These are phyloP conservation scores for Bruguiera hainesii DNA, from an alignment of 441 rosid genomes.

Conservation along the genomic window DNA sequence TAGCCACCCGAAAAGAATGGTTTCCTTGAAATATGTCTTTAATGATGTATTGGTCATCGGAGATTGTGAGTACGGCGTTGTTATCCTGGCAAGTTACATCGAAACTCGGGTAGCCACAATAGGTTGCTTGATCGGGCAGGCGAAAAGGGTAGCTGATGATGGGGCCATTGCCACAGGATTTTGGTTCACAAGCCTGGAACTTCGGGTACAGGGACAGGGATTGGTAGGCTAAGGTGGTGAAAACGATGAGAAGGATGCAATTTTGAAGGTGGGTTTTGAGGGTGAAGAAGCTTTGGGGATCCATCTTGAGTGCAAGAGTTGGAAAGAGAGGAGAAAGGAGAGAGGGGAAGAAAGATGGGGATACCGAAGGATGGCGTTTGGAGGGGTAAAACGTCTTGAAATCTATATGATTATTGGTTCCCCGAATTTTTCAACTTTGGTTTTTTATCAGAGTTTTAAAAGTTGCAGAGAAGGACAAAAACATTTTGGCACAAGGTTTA, in stretches of 20 bases:
- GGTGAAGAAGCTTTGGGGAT: slow-evolving; percentile 18
- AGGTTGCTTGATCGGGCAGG: slow-evolving; percentile 32
- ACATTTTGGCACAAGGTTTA: too few species aligned
- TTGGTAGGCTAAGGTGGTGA: slow-evolving; percentile 16
- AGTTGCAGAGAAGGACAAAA: too few species aligned
- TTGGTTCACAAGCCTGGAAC: slow-evolving; percentile 43
- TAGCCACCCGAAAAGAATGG: slow-evolving; percentile 36
- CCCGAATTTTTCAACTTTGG: too few species aligned
- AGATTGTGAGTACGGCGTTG: slow-evolving; percentile 33
- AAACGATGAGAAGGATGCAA: slow-evolving; percentile 21
- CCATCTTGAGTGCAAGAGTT: slow-evolving; percentile 26
- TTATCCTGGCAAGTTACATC: slow-evolving; percentile 34
- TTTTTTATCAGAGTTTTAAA: too few species aligned
- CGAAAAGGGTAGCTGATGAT: slow-evolving; percentile 53
- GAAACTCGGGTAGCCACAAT: slow-evolving; percentile 48
- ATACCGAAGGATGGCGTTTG: not conserved
- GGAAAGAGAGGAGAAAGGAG: slow-evolving; percentile 18
- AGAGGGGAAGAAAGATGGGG: not conserved
- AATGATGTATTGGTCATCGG: slow-evolving; percentile 37
- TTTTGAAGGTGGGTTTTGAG: slow-evolving; percentile 13
- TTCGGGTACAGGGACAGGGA: slow-evolving; percentile 25
- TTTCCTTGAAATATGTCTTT: slow-evolving; percentile 31
- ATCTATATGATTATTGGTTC: too few species aligned
- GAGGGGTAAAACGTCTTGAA: not conserved
- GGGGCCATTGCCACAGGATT: slow-evolving; percentile 40